Percentiles rank a stretch among this genome's conserved stretches.
Conservation (phyloP, 164 flowering plant species). For the Liquidambar formosana region DNA sequence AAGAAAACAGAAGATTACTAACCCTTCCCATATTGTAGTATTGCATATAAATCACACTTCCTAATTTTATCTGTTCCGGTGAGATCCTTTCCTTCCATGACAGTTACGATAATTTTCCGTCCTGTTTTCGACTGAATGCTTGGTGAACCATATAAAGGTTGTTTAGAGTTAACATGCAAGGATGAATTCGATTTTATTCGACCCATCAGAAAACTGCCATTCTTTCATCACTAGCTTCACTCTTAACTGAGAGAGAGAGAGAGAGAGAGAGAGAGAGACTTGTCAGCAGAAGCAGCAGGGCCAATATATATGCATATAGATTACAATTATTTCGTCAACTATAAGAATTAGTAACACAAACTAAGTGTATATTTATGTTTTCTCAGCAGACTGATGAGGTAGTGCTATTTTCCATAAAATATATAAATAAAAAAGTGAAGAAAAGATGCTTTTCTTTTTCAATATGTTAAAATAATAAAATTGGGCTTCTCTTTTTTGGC, state of each 20-base stretch:
- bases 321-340: too few species aligned
- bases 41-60: conserved; percentile 67
- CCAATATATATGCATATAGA: too few species aligned
- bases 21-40: conserved; percentile 92
- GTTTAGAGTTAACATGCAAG: conserved; percentile 29
- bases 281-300: background rate
- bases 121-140: conserved; percentile 59
- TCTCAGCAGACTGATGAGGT: too few species aligned
- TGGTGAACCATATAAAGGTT: conserved; percentile 49
- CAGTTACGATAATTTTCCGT: conserved; percentile 66
- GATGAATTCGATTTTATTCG: conserved; percentile 42
- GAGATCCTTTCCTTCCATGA: conserved; percentile 78
- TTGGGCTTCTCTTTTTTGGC: too few species aligned
- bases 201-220: conserved; percentile 91
- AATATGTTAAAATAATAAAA: too few species aligned
- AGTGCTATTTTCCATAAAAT: too few species aligned
- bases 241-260: conserved; percentile 54
- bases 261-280: background rate
- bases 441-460: too few species aligned
- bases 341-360: too few species aligned
- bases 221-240: conserved; percentile 79
- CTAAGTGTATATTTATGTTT: too few species aligned
- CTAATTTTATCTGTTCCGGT: conserved; percentile 57
- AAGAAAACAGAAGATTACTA: too few species aligned
- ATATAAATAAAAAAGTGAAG: too few species aligned